Base-by-base conservation (phyloP, 108 stramenopile species). In the Cyclotella choctawhatcheeana region DNA sequence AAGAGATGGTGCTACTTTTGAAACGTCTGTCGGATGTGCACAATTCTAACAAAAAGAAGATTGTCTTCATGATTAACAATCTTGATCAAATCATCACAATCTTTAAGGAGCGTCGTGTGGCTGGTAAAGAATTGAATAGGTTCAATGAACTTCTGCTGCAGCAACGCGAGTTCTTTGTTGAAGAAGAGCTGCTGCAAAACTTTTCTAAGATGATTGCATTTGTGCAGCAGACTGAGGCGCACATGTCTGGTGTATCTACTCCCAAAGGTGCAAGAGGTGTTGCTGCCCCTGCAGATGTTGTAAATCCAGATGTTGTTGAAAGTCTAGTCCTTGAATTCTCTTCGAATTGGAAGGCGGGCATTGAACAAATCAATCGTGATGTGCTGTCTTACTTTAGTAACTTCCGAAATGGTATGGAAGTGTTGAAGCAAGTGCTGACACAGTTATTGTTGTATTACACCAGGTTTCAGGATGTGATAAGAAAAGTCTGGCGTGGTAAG, bases 341-440 rank as follows among this genome's bases (percentile, higher is more conserved):
- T 12, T 88, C 93, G 52, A 87, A 82, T 34, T 99, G 99, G 99
- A 90, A 94, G 62, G 35, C 71, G 8, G 96, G 91, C 12, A 95
- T 98, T 67, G 94, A 95, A 72, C 87, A 82, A 48, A 96, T 98
- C 82, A 97, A 99, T 80, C 81, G 96, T 24, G 94, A 97, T 74
- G 99, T 99, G 2, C 74, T 98, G 26, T 84, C 88, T 13, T 97
- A 93, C 64, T 99, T 98, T 85, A 93, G 95, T 32, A 98, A 99
- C 82, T 97, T 97, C 85, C 81, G 94, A 18, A 97, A 98, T 73
- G 97, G 97, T 20, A 97, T 98, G 97, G 99, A 98, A 65, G 96
- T 99, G 62, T 82, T 99, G 37, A 99, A 99, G 85, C 96, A 98
- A 83, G 96, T 96, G 16, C 73, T 98, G 62, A 98, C 97, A 34